A percentile compares a stretch with the other conserved stretches of the same genome.
These are phyloP conservation scores for Eutrema salsugineum DNA, from an alignment of 441 rosid species.

Conservation along the genomic window DNA sequence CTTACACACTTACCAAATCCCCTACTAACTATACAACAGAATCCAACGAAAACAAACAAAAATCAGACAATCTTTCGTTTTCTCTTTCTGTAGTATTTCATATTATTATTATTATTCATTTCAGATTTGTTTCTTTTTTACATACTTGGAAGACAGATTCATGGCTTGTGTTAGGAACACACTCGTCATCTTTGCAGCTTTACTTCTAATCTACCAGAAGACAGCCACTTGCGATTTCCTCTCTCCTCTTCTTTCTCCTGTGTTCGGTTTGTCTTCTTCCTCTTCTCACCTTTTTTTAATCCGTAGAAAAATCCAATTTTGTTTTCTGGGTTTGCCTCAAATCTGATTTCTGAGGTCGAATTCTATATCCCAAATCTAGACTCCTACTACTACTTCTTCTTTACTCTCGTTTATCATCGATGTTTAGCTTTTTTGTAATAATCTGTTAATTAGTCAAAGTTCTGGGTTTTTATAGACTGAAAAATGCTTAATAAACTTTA, in stretches of 20 bases:
- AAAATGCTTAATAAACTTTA: too few relatives aligned
- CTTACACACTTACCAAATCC: neutral
- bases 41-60: too few relatives aligned
- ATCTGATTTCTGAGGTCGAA: neutral
- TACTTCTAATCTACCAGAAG: slow-evolving; percentile 38
- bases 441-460: neutral
- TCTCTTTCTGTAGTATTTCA: neutral
- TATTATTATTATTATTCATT: neutral
- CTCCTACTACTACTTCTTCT: too few relatives aligned
- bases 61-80: neutral
- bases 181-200: slow-evolving; percentile 30
- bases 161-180: slow-evolving; percentile 37
- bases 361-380: neutral
- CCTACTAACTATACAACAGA: neutral
- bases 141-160: neutral
- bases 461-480: neutral
- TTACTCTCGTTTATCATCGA: neutral
- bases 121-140: neutral
- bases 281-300: neutral
- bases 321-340: neutral
- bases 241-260: slow-evolving; percentile 53
- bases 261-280: slow-evolving; percentile 41
- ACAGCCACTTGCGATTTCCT: slow-evolving; percentile 36
- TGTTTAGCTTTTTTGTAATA: neutral
- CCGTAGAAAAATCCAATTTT: neutral